Evolutionary conservation across 164 flowering plant genomes (phyloP), one percentile per base, ranked within the genome.

Genomic region (Platanus orientalis): DNA sequence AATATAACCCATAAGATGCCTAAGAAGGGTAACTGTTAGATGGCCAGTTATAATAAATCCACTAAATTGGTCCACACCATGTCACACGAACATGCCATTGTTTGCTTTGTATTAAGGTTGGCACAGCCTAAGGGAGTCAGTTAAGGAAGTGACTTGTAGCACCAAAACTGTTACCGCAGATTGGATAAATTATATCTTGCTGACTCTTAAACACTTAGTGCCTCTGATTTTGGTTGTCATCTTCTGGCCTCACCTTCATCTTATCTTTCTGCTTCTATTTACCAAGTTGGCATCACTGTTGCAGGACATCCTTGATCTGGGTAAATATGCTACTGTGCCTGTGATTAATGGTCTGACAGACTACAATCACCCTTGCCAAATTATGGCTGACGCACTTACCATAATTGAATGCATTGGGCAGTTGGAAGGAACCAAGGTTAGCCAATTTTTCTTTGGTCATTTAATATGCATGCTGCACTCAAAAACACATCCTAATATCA

Each of bases 351-450:
- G 97, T 57, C 75, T 94, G 69, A 91, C 99, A n/a, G 97, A 92
- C 79, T 94, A 83, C 72, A 94, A 94, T 65, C 99, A 91, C 69
- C 99, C 99, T 44, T 81, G 84, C 73, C 97, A 94, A 85, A 89
- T 94, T 48, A 91, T 94, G 96, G 99, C 97, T 34, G 99, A 94
- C 76, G 99, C 96, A 27, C 96, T 94, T 68, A 94, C 99, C 40
- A 91, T 89, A 32, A 89, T 91, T 73, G 99, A 94, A 73, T 93
- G 89, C 69, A 48, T 89, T 36, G 99, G 97, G 69, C 85, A 68
- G 34, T 56, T 91, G 52, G 97, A 94, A 77, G 96, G 97, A 64
- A 91, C 95, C 24, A 94, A 94, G 96, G 97, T 91, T 51, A 53
- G 69, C 40, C 44, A 19, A 27, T 17, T 34, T n/a, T n/a, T 19